phyloP scores from a whole-genome alignment of 2,329 filamentous ascomycete genomes.

The Nemania diffusa region DNA sequence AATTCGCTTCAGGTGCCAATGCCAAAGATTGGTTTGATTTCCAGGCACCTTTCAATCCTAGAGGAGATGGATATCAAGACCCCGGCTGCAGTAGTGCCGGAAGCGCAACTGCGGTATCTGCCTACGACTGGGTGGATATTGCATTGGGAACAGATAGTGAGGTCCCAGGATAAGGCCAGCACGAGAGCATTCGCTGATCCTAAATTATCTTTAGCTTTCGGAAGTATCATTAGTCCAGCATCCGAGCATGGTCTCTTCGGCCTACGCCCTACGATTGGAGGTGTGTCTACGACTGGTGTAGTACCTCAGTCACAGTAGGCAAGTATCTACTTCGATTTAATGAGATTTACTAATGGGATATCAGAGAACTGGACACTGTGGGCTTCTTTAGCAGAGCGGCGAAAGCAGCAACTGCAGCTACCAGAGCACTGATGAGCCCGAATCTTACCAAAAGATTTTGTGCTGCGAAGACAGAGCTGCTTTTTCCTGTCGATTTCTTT shows the following conservation, averaged over 20 bases:
- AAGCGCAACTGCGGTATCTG: constrained; percentile 1
- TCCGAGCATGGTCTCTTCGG: neutral
- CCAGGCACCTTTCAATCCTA: neutral
- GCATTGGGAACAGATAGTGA: neutral
- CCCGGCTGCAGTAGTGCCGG: neutral
- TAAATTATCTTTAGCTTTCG: neutral
- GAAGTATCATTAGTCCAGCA: neutral
- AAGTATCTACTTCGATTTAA: neutral
- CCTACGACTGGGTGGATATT: constrained; percentile 1
- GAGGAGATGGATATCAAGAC: neutral
- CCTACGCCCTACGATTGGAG: neutral
- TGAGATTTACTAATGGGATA: neutral
- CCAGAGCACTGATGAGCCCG: neutral
- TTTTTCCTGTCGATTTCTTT: neutral
- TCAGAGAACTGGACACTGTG: neutral
- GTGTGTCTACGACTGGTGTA: neutral
- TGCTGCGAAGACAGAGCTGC: neutral
- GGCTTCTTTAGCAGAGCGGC: neutral
- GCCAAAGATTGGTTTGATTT: constrained; percentile 2
- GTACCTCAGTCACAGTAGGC: neutral
- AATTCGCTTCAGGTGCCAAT: neutral
- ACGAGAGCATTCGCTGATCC: neutral
- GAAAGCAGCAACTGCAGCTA: neutral
- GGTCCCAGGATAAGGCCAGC: neutral
- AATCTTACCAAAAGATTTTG: constrained; percentile 1